Conservation (phyloP, 2,329 filamentous ascomycete species). For the Neurospora crassa region DNA sequence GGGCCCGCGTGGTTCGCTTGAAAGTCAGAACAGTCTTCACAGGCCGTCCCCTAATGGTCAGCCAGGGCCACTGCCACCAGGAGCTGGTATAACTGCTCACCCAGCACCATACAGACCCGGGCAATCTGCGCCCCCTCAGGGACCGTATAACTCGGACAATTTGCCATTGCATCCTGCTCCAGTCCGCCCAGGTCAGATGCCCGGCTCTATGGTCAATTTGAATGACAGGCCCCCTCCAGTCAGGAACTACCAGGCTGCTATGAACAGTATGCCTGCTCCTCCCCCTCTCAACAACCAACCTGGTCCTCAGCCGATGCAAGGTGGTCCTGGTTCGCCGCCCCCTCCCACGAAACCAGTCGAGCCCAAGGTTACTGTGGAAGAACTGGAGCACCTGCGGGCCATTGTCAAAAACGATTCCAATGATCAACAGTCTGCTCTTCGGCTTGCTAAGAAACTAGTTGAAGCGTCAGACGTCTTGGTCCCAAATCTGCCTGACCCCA, state of each 20-base stretch:
- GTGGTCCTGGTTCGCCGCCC: conserved; percentile 21
- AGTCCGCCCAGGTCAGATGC: conserved; percentile 52
- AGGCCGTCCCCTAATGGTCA: conserved; percentile 6
- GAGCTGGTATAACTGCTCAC: conserved; percentile 12
- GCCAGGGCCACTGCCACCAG: conserved; percentile 7
- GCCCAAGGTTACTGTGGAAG: conserved; percentile 62
- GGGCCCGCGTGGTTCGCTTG: conserved; percentile 12
- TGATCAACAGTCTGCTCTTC: conserved; percentile 62
- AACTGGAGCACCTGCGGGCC: conserved; percentile 66
- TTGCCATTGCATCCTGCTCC: conserved; percentile 53
- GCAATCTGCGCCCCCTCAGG: conserved; percentile 20
- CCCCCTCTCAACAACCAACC: conserved; percentile 18
- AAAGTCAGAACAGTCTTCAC: conserved; percentile 12
- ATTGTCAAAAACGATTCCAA: conserved; percentile 60
- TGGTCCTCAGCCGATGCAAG: conserved; percentile 21
- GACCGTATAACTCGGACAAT: conserved; percentile 31
- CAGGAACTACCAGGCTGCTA: conserved; percentile 42
- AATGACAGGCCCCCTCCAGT: conserved; percentile 49
- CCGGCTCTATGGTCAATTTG: conserved; percentile 45
- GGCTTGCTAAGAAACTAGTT: conserved; percentile 72
- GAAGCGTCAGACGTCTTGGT: conserved; percentile 76
- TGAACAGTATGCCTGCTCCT: conserved; percentile 27
- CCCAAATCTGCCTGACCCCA: conserved; percentile 54
- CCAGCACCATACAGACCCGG: conserved; percentile 15
- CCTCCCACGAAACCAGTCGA: conserved; percentile 23